A percentile compares a stretch with the other conserved stretches of the same genome.
phyloP scores from a whole-genome alignment of 2,329 filamentous ascomycete genomes.

The Fusarium ambrosium region DNA sequence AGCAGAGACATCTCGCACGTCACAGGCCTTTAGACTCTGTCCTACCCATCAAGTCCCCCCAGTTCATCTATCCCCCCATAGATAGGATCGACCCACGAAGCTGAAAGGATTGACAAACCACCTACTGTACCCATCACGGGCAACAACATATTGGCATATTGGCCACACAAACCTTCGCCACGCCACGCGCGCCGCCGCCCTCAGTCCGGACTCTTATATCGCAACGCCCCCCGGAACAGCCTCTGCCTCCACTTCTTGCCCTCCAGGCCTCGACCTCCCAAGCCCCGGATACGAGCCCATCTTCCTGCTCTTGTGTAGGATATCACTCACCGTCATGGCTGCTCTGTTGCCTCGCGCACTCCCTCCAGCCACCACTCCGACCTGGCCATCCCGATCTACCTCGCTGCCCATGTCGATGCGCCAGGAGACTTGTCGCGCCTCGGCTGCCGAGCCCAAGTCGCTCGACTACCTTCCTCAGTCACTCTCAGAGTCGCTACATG shows the following conservation, averaged over 20 bases:
- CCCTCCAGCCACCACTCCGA: slow-evolving; percentile 24
- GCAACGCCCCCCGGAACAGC: slow-evolving; percentile 36
- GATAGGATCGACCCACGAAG: slow-evolving; percentile 30
- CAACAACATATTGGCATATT: slow-evolving; percentile 39
- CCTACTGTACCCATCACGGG: slow-evolving; percentile 15
- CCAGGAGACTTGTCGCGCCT: slow-evolving; percentile 25
- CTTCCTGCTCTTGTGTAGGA: slow-evolving; percentile 5
- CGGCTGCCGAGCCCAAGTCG: slow-evolving; percentile 13
- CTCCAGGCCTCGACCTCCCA: slow-evolving; percentile 16
- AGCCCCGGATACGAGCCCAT: slow-evolving; percentile 14
- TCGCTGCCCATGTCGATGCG: slow-evolving; percentile 33
- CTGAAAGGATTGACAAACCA: slow-evolving; percentile 28
- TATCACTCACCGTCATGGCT: slow-evolving; percentile 30
- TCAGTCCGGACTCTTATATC: slow-evolving; percentile 43
- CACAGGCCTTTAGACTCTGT: slow-evolving; percentile 22
- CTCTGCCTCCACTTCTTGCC: slow-evolving; percentile 24
- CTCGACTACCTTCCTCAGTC: slow-evolving; percentile 31
- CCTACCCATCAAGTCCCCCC: slow-evolving; percentile 13
- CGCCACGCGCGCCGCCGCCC: slow-evolving; percentile 37
- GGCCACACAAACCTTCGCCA: slow-evolving; percentile 41
- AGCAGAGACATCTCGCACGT: slow-evolving; percentile 34
- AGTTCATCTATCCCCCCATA: background rate
- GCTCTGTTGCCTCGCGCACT: slow-evolving; percentile 36
- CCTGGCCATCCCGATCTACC: slow-evolving; percentile 27
- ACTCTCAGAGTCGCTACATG: slow-evolving; percentile 41